These are phyloP conservation scores for Nemania abortiva DNA, from an alignment of 2,329 filamentous ascomycete species.

Conservation along the genomic window DNA sequence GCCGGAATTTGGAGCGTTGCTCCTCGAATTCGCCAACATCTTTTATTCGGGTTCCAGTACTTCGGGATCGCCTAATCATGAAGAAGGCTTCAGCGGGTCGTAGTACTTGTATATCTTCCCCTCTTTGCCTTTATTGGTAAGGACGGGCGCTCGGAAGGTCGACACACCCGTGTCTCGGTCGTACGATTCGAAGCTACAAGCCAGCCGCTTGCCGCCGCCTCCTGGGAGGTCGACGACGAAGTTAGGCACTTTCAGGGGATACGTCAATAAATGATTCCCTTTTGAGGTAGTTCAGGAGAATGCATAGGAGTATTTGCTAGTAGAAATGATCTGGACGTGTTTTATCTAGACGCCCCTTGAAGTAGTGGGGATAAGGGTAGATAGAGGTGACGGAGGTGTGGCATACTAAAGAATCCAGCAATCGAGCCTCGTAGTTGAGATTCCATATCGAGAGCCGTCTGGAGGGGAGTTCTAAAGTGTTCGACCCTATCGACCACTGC, in stretches of 20 bases:
- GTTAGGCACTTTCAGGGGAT: slow-evolving; percentile 56
- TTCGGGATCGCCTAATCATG: background rate
- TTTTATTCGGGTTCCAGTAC: background rate
- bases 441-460: slow-evolving; percentile 69
- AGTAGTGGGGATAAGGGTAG: background rate
- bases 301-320: background rate
- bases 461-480: slow-evolving; percentile 71
- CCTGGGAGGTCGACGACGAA: slow-evolving; percentile 74
- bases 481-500: slow-evolving; percentile 67
- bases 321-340: background rate
- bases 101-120: slow-evolving; percentile 67
- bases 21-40: no score
- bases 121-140: slow-evolving; percentile 60
- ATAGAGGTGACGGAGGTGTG: background rate
- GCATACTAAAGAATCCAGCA: slow-evolving; percentile 67
- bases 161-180: slow-evolving; percentile 66
- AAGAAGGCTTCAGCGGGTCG: slow-evolving; percentile 58
- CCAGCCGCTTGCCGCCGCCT: slow-evolving; percentile 72
- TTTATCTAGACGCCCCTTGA: background rate
- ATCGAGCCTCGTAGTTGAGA: slow-evolving; percentile 68
- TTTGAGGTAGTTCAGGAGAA: background rate
- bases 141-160: slow-evolving; percentile 66
- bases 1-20: background rate
- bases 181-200: slow-evolving; percentile 65
- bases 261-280: background rate